Evolutionary conservation across 305 asterid genomes (phyloP), one percentile per base, ranked within the genome.

Genomic region (Vinca major): DNA sequence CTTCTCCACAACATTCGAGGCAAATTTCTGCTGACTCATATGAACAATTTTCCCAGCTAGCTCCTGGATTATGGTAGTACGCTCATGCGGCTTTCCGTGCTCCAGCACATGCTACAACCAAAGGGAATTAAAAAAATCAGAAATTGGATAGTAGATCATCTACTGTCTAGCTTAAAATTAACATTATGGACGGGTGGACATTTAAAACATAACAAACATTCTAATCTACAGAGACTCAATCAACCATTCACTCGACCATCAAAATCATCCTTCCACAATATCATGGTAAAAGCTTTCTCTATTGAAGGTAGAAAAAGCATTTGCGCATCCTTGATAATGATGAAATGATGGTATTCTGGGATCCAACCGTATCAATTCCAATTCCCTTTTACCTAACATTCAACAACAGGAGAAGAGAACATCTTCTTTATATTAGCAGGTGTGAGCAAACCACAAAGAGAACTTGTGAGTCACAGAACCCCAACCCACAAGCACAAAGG

Each of bases 1-100:
- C 79, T 81, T 81, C 78, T 81, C 86, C 12, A 81, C 81, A 66
- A 80, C 84, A 69, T 80, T 80, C n/a, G 84, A 80, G 55, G 84
- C 84, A 50, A 80, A 80, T 68, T 80, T 80, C 74, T 80, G 84
- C 72, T 80, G 84, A 75, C 84, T 80, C 85, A 80, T 80, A 44
- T 76, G 79, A 62, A 81, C 83, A 21, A 81, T 81, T 69, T 76
- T 75, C 66, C 83, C 83, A 65, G 86, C 83, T 62, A 81, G 67
- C 71, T 81, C 83, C 70, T 79, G 76, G 66, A 81, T 79, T 17
- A 81, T 81, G 19, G 77, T 52, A 19, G 85, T 58, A 16, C 83
- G 81, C 74, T 81, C 85, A n/a, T 81, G 76, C 39, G 83, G 85
- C 78, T 79, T 78, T 48, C 85, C 85, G 19, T 81, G 85, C 74